Evolutionary conservation across 2,329 filamentous ascomycete species (phyloP), one percentile per base, ranked within the genome.

Genomic region (Sporothrix sp.): DNA sequence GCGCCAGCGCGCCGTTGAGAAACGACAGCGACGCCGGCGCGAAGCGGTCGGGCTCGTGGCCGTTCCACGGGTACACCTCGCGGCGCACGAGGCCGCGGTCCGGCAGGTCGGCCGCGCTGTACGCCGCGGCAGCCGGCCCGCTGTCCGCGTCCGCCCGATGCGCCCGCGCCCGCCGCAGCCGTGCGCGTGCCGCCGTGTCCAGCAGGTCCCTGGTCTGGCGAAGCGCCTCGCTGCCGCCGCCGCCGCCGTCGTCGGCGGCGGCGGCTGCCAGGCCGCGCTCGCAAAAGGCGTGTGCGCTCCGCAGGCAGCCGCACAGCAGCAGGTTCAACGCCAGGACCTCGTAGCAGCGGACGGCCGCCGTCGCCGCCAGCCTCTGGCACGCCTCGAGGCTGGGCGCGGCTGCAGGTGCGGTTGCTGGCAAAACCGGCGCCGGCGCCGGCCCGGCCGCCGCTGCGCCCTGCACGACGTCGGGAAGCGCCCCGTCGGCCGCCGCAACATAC

Each of bases 21-120:
- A 83, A 74, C 0, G 74, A 66, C 21, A 97, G 69, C 1, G 84
- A 84, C 58, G 84, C 80, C 32, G 77, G 68, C 3, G 83, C 79
- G 60, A 84, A 84, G 20, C 85, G 79, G 60, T 90, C 81, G 3
- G 85, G 79, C 61, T 85, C 81, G 59, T 81, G 68, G 2, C 68
- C 62, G 61, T 85, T 85, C 81, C 81, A 85, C 2, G 81, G 81
- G 60, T 85, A 85, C n/a, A 84, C 71, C 60, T 84, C 80, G 21
- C 80, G 73, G 32, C 85, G 81, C 18, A 87, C 85, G 54, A 80
- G 68, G 4, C 84, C 84, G 61, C 75, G 75, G 57, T 89, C 83
- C 0, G 85, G 84, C 52, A 86, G 76, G 20, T 79, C 69, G 53
- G 71, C 69, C 23, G 76, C 61, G 51, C 75, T 69, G 50, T 78